phyloP scores from a whole-genome alignment of 2,329 filamentous ascomycete genomes.

The Colletotrichum acutatum region DNA sequence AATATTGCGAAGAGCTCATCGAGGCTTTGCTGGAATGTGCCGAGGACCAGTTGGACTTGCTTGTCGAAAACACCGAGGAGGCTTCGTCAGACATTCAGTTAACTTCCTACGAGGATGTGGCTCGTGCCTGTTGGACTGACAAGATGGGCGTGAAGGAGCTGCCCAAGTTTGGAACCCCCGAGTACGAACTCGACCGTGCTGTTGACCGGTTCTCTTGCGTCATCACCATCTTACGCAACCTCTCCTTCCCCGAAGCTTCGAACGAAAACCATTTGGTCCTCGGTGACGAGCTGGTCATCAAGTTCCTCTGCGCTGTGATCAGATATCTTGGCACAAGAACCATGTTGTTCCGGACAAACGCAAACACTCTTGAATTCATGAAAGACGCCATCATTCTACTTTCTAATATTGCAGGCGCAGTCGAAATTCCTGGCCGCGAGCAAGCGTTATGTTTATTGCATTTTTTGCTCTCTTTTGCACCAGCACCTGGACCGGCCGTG shows the following conservation, averaged over 20 bases:
- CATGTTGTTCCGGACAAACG: conserved; percentile 82
- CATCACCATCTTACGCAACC: conserved; percentile 90
- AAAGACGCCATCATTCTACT: conserved; percentile 92
- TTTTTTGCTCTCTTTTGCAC: conserved; percentile 91
- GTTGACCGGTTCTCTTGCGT: conserved; percentile 91
- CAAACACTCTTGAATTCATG: conserved; percentile 95
- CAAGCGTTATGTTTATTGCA: conserved; percentile 88
- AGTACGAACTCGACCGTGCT: conserved; percentile 86
- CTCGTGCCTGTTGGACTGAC: conserved; percentile 82
- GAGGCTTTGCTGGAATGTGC: conserved; percentile 91
- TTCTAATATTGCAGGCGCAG: conserved; percentile 84
- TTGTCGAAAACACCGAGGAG: conserved; percentile 87
- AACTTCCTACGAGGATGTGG: conserved; percentile 86
- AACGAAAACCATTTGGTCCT: conserved; percentile 77
- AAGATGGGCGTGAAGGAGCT: conserved; percentile 77
- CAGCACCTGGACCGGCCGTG: conserved; percentile 74
- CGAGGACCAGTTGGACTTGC: conserved; percentile 84
- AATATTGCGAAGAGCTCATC: conserved; percentile 86
- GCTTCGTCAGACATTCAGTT: conserved; percentile 89
- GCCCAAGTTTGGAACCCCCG: conserved; percentile 77
- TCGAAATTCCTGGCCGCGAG: conserved; percentile 86
- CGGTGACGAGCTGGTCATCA: conserved; percentile 81
- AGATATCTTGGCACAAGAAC: conserved; percentile 89
- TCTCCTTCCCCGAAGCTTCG: conserved; percentile 75
- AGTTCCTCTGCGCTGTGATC: conserved; percentile 85